Conservation (phyloP, 2,329 filamentous ascomycete species). For the Colletotrichum sojae region DNA sequence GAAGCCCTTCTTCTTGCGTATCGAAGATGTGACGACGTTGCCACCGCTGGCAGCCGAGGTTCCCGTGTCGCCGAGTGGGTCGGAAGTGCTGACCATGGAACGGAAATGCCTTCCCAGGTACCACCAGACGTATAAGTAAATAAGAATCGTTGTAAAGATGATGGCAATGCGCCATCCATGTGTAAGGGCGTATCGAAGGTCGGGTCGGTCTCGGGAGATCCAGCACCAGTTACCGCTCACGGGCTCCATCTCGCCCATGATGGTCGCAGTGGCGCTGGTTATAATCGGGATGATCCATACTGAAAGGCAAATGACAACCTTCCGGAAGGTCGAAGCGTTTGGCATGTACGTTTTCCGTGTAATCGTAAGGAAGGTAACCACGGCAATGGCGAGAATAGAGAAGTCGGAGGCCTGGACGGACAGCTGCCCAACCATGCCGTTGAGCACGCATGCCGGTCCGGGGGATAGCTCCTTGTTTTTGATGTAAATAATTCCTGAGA, state of each 20-base stretch:
- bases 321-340: conserved; percentile 47
- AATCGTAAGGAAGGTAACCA: conserved; percentile 58
- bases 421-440: conserved; percentile 61
- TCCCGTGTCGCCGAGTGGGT: conserved; percentile 16
- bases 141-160: conserved; percentile 55
- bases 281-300: conserved; percentile 58
- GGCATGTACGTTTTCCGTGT: conserved; percentile 51
- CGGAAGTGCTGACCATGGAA: conserved; percentile 33
- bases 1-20: conserved; percentile 37
- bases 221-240: conserved; percentile 65
- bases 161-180: conserved; percentile 62
- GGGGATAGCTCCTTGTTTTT: conserved; percentile 45
- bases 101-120: conserved; percentile 48
- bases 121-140: conserved; percentile 59
- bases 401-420: conserved; percentile 60
- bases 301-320: conserved; percentile 51
- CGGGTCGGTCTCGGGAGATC: conserved; percentile 54
- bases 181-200: conserved; percentile 59
- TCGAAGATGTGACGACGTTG: conserved; percentile 17
- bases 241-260: conserved; percentile 45
- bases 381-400: conserved; percentile 60
- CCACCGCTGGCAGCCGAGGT: conserved; percentile 13
- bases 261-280: conserved; percentile 51
- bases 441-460: conserved; percentile 54
- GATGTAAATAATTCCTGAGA: conserved; percentile 56